Conservation (phyloP, 148 eudicot genomes). For the Nyssa sinensis region DNA sequence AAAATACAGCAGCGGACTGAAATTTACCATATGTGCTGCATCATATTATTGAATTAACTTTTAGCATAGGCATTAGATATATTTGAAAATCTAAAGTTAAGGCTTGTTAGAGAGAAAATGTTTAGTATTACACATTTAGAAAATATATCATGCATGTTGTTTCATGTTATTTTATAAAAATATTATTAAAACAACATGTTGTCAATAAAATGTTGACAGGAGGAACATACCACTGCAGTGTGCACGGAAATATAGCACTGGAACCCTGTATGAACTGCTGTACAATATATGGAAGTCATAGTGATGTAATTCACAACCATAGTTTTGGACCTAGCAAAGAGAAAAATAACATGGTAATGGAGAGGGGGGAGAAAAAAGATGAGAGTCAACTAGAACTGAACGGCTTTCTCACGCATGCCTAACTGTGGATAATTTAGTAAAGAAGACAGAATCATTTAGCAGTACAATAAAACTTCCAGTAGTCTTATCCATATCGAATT, state of each 20-base stretch:
- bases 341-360: neutral
- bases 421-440: neutral
- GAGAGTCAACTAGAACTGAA: neutral
- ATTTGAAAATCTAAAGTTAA: neutral
- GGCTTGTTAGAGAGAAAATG: neutral
- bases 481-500: neutral
- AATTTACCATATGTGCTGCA: neutral
- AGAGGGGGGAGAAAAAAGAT: neutral
- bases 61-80: neutral
- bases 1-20: no score
- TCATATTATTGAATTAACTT: neutral
- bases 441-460: neutral
- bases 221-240: conserved; percentile 52
- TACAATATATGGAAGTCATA: conserved; percentile 88
- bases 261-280: conserved; percentile 80
- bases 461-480: neutral
- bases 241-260: conserved; percentile 81
- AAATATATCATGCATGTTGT: neutral
- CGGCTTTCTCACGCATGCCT: neutral
- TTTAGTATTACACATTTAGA: neutral
- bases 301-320: conserved; percentile 43
- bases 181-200: neutral
- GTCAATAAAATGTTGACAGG: neutral
- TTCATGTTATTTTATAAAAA: no score
- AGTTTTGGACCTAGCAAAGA: conserved; percentile 41